Conservation (phyloP, 1,284 basidiomycete genomes). For the Cystobasidium sp. region DNA sequence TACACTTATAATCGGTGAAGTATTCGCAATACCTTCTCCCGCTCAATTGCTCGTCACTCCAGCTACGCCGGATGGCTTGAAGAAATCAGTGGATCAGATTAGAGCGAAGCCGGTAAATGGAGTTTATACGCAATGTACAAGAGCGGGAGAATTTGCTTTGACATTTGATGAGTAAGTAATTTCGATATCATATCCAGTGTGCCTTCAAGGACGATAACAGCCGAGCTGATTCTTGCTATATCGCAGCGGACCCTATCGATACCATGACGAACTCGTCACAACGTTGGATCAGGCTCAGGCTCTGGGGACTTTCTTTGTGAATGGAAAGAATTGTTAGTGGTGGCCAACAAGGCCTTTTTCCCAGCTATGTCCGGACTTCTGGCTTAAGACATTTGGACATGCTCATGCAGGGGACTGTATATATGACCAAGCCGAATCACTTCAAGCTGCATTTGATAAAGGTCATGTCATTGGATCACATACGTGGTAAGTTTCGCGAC, state of each 20-base stretch:
- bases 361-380: background rate
- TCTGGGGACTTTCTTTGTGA: conserved; percentile 51
- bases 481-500: conserved; percentile 44
- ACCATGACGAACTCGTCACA: conserved; percentile 45
- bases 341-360: background rate
- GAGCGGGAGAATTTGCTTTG: conserved; percentile 44
- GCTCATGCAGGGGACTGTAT: conserved; percentile 46
- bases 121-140: conserved; percentile 44
- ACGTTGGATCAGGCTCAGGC: conserved; percentile 44
- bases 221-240: background rate
- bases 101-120: background rate
- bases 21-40: background rate
- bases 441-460: conserved; percentile 47
- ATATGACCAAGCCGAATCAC: conserved; percentile 50
- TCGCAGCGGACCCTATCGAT: conserved; percentile 46
- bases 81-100: background rate
- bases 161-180: conserved; percentile 49
- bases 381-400: background rate
- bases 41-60: background rate
- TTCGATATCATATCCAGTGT: background rate
- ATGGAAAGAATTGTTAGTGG: conserved; percentile 51
- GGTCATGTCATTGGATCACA: conserved; percentile 54
- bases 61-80: background rate
- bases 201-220: background rate
- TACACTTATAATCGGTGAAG: background rate